phyloP scores from a whole-genome alignment of 148 eudicot species.

The Diospyros lotus region DNA sequence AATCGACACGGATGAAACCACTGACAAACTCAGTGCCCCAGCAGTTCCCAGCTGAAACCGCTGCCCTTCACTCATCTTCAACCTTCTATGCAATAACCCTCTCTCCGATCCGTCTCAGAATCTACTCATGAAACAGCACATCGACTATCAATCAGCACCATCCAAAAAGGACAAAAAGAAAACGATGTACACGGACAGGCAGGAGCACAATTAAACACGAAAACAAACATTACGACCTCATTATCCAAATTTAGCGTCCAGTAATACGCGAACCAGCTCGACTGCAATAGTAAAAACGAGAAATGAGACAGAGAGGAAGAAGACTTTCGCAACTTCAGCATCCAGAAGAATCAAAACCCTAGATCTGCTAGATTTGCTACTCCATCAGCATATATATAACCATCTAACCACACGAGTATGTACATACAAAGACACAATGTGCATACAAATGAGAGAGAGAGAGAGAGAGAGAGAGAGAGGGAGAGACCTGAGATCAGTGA shows the following conservation, averaged over 20 bases:
- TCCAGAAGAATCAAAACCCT: background rate
- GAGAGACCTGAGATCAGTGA: slow-evolving; percentile 3
- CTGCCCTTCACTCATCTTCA: slow-evolving; percentile 28
- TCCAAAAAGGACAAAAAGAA: background rate
- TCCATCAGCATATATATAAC: background rate
- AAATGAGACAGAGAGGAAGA: background rate
- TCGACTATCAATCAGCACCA: background rate
- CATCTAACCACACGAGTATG: background rate
- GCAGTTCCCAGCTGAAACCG: slow-evolving; percentile 37
- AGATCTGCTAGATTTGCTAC: slow-evolving; percentile 12
- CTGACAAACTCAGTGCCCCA: slow-evolving; percentile 38
- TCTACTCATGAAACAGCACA: slow-evolving; percentile 5
- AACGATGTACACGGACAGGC: background rate
- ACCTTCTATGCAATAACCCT: background rate
- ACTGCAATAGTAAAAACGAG: background rate
- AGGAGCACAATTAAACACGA: background rate
- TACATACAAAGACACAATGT: background rate
- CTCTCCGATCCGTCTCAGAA: slow-evolving; percentile 11
- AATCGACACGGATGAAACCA: slow-evolving; percentile 39
- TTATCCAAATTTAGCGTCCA: background rate
- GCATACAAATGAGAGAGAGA: slow-evolving; percentile 1
- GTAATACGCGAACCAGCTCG: slow-evolving; percentile 2
- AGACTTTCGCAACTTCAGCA: slow-evolving; percentile 2
- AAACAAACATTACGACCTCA: background rate
- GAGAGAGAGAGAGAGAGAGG: slow-evolving; percentile 9